phyloP scores from a whole-genome alignment of 129 eudicot genomes.

The Helianthus tuberosus region DNA sequence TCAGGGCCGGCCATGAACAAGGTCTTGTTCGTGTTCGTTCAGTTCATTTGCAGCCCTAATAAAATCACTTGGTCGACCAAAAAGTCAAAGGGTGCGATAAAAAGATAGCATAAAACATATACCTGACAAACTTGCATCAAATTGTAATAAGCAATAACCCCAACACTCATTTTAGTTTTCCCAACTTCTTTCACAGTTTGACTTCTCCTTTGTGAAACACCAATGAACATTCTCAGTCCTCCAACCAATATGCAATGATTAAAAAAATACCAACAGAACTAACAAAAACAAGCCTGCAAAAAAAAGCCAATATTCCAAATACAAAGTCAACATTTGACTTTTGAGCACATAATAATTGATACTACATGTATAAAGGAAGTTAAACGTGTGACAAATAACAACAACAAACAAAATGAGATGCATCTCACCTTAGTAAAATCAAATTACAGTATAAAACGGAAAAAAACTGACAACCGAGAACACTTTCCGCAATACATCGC shows the following conservation, averaged over 20 bases:
- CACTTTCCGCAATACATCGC: slow-evolving; percentile 48
- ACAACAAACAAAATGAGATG: background rate
- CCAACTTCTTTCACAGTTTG: slow-evolving; percentile 47
- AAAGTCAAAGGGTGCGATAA: slow-evolving; percentile 11
- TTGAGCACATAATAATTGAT: slow-evolving; percentile 6
- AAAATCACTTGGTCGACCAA: slow-evolving; percentile 13
- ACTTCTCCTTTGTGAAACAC: slow-evolving; percentile 51
- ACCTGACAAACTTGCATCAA: slow-evolving; percentile 93
- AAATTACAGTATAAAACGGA: slow-evolving; percentile 66
- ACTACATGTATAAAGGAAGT: background rate
- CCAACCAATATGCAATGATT: slow-evolving; percentile 36
- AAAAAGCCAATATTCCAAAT: slow-evolving; percentile 6
- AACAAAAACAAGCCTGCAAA: slow-evolving; percentile 29
- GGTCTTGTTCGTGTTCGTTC: too few relatives aligned
- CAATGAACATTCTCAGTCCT: slow-evolving; percentile 81
- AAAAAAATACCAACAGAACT: slow-evolving; percentile 15
- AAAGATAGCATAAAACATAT: slow-evolving; percentile 5
- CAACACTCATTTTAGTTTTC: slow-evolving; percentile 68
- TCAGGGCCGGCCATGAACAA: background rate
- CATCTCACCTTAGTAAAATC: slow-evolving; percentile 46
- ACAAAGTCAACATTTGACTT: background rate
- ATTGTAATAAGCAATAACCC: slow-evolving; percentile 70
- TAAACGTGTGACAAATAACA: background rate
- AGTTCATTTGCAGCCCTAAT: too few relatives aligned
- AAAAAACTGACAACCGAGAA: slow-evolving; percentile 65